Percentiles rank a stretch among this genome's conserved stretches.
phyloP scores from a whole-genome alignment of 805 yeast genomes.

The Yueomyces sinensis region DNA sequence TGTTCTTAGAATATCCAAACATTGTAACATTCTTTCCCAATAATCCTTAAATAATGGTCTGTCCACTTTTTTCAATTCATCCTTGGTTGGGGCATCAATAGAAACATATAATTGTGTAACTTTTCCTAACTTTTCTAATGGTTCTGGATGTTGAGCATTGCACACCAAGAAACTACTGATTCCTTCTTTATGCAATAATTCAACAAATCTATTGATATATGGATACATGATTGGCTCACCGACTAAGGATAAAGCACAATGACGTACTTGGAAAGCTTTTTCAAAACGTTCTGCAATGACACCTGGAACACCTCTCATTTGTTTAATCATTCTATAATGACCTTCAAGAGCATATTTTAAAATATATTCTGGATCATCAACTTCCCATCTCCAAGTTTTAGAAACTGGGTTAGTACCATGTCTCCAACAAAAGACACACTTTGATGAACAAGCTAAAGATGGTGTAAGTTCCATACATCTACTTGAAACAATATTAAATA shows the following conservation, averaged over 20 bases:
- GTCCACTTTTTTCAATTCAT: conserved; percentile 69
- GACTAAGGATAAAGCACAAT: conserved; percentile 84
- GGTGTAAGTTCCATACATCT: conserved; percentile 96
- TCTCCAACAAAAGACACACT: conserved; percentile 95
- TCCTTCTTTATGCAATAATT: conserved; percentile 62
- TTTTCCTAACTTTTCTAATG: conserved; percentile 49
- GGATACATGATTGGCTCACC: conserved; percentile 96
- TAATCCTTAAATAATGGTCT: conserved; percentile 81
- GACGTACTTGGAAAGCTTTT: conserved; percentile 79
- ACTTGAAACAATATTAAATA: conserved; percentile 83
- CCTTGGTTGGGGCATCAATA: conserved; percentile 85
- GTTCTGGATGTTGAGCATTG: conserved; percentile 92
- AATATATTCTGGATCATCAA: conserved; percentile 77
- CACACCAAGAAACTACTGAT: conserved; percentile 86
- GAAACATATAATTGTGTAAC: conserved; percentile 89
- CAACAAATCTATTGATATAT: conserved; percentile 72
- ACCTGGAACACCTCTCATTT: conserved; percentile 93
- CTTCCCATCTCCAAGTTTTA: conserved; percentile 93
- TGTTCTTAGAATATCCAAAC: conserved; percentile 67
- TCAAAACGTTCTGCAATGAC: conserved; percentile 80
- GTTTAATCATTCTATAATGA: conserved; percentile 84
- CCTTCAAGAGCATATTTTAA: conserved; percentile 78
- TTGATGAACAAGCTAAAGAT: conserved; percentile 82
- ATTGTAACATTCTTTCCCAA: conserved; percentile 77
- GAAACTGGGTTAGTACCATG: conserved; percentile 97